phyloP scores from a whole-genome alignment of 352 stramenopile genomes.

The Phytophthora kernoviae region DNA sequence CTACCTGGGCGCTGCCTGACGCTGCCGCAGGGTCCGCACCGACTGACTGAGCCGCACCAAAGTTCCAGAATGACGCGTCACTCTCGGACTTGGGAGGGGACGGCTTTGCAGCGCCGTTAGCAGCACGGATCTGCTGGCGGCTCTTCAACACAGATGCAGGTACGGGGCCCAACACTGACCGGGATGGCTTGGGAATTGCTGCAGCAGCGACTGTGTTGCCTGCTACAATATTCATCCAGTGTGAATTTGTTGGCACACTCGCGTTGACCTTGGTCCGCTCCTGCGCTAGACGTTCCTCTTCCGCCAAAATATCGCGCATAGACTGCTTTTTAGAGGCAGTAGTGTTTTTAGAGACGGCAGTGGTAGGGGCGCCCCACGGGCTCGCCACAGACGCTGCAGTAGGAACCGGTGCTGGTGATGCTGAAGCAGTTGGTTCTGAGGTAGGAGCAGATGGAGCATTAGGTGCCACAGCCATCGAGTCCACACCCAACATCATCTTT shows the following conservation, averaged over 20 bases:
- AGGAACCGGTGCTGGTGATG: slow-evolving; percentile 8
- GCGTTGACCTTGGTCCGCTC: slow-evolving; percentile 63
- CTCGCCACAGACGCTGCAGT: slow-evolving; percentile 32
- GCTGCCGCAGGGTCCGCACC: slow-evolving; percentile 9
- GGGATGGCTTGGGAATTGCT: slow-evolving; percentile 51
- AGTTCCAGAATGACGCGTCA: slow-evolving; percentile 88
- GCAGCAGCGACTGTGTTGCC: slow-evolving; percentile 59
- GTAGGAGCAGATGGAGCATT: slow-evolving; percentile 9
- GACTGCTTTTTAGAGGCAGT: slow-evolving; percentile 56
- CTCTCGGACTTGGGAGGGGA: slow-evolving; percentile 54
- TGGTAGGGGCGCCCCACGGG: slow-evolving; percentile 59
- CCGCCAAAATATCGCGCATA: slow-evolving; percentile 80
- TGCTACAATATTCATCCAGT: slow-evolving; percentile 87
- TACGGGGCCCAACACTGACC: slow-evolving; percentile 67
- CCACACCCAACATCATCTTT: slow-evolving; percentile 90
- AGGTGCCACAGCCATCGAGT: slow-evolving; percentile 29
- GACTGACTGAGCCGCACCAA: slow-evolving; percentile 56
- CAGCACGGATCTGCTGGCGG: slow-evolving; percentile 54
- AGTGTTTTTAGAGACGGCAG: slow-evolving; percentile 25
- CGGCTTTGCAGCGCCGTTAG: slow-evolving; percentile 39
- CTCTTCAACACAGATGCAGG: slow-evolving; percentile 85
- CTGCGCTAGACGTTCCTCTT: slow-evolving; percentile 81
- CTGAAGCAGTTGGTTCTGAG: slow-evolving; percentile 19
- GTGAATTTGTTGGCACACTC: slow-evolving; percentile 47
- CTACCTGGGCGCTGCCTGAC: slow-evolving; percentile 13